Evolutionary conservation across 495 filamentous ascomycete species (phyloP).

Genomic region (Annulohypoxylon nitens): DNA sequence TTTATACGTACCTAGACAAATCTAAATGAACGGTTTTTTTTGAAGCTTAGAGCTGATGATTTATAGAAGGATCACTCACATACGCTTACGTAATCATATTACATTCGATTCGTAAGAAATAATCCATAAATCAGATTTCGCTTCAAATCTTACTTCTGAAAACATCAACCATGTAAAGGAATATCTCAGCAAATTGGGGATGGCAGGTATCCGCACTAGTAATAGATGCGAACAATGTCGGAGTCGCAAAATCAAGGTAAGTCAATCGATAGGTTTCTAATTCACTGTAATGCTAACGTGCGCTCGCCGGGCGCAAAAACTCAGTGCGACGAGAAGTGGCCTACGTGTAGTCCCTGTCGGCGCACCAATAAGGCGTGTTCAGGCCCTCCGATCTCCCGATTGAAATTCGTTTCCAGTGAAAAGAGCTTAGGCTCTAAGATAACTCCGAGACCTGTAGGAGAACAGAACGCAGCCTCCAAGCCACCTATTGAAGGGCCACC

Average conservation of each 20-base stretch:
- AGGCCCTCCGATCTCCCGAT: not conserved
- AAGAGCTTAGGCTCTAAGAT: not conserved
- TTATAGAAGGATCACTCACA: no score
- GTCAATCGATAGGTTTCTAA: not conserved
- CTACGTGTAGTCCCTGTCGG: not conserved
- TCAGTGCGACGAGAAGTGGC: slow-evolving; percentile 2
- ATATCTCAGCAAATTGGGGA: not conserved
- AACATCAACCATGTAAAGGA: not conserved
- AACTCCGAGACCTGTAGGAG: not conserved
- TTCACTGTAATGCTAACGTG: not conserved
- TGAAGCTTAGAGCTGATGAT: no score
- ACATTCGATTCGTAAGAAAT: no score
- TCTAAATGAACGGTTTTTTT: no score
- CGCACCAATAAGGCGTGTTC: slow-evolving; percentile 6
- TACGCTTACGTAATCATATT: no score
- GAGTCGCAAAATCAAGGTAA: not conserved
- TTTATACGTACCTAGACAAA: no score
- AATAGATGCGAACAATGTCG: not conserved
- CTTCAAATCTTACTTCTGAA: no score
- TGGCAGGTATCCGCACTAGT: not conserved
- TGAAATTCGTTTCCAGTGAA: not conserved
- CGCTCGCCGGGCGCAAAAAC: not conserved
- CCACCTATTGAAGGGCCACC: not conserved
- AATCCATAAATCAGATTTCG: no score
- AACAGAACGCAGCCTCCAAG: not conserved